phyloP scores from a whole-genome alignment of 306 rosid species.

The Ormosia semicastrata region DNA sequence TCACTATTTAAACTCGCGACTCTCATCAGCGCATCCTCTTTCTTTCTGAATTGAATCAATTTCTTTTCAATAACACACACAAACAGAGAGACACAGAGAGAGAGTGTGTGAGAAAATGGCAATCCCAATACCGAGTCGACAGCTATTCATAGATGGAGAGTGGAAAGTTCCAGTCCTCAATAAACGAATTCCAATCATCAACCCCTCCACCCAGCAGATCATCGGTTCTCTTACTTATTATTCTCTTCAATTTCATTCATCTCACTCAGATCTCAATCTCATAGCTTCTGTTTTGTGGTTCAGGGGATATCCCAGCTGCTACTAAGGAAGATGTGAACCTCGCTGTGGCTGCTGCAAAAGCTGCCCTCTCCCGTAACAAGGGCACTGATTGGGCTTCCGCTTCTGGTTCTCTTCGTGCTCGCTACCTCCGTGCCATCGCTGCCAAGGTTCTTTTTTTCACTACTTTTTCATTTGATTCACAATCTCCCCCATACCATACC shows the following conservation, averaged over 20 bases:
- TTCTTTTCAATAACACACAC: not conserved
- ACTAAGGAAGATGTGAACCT: conserved; percentile 86
- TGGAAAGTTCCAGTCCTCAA: conserved; percentile 71
- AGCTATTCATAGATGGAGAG: conserved; percentile 78
- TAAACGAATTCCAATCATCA: conserved; percentile 81
- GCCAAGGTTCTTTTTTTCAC: conserved; percentile 44
- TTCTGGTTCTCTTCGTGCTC: conserved; percentile 78
- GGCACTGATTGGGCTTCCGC: conserved; percentile 85
- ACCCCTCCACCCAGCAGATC: conserved; percentile 65
- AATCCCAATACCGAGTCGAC: conserved; percentile 56
- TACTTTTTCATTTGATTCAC: not conserved
- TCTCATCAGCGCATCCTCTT: too few species aligned
- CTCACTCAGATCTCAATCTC: not conserved
- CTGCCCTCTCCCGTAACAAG: conserved; percentile 66
- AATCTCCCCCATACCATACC: too few species aligned
- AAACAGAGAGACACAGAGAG: not conserved
- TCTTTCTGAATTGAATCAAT: too few species aligned
- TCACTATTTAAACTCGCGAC: too few species aligned
- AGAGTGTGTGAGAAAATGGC: conserved; percentile 44
- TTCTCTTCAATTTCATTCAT: not conserved
- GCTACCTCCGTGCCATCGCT: conserved; percentile 91
- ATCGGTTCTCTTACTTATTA: conserved; percentile 46
- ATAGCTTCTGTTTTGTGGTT: not conserved
- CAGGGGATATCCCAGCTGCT: conserved; percentile 86
- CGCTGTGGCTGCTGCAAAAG: conserved; percentile 81